Evolutionary conservation across 257 asterid genomes (phyloP), one percentile per base, ranked within the genome.

Genomic region (Gentiana macrophylla): DNA sequence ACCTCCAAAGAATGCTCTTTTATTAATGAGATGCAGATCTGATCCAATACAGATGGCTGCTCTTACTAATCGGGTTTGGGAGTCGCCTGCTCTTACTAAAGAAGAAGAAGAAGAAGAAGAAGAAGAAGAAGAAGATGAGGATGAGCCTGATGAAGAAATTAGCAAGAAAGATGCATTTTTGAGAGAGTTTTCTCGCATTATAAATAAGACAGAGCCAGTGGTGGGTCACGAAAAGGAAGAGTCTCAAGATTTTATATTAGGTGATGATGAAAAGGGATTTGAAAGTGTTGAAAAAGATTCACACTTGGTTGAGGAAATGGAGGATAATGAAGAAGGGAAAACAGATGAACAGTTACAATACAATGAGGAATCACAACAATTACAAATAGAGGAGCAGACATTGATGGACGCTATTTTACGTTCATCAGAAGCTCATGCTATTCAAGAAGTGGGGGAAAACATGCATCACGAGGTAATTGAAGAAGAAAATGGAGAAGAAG

Each of bases 21-120:
- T 92, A 61, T 60, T 92, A 55, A 92, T 92, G 99, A 77, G 99
- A 65, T 92, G 97, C 63, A 79, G 95, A 84, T 92, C 99, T 57
- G 97, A 92, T 80, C 99, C 97, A 1, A 70, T 84, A 75, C 83
- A 89, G 70, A 82, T 92, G 84, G 95, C 97, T 3, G 70, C 79
- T 65, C 86, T 92, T 7, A 68, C 86, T 1, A 77, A 70, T 67
- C 67, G 86, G 2, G 79, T 75, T 56, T 87, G 87, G 73, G 97
- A 84, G 56, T 67, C 76, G 2, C 74, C 84, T 35, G 70, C 62
- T 44, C 50, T 57, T 0, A 58, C 50, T n/a, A 37, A 57, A 10
- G 77, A 68, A 2, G 56, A 58, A 35, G 70, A 53, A 2, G 68
- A 57, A 2, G 61, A 57, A 12, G 75, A 63, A 0, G 77, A 69